Evolutionary conservation across 768 basidiomycete genomes (phyloP).

Genomic region (Saitozyma podzolica): DNA sequence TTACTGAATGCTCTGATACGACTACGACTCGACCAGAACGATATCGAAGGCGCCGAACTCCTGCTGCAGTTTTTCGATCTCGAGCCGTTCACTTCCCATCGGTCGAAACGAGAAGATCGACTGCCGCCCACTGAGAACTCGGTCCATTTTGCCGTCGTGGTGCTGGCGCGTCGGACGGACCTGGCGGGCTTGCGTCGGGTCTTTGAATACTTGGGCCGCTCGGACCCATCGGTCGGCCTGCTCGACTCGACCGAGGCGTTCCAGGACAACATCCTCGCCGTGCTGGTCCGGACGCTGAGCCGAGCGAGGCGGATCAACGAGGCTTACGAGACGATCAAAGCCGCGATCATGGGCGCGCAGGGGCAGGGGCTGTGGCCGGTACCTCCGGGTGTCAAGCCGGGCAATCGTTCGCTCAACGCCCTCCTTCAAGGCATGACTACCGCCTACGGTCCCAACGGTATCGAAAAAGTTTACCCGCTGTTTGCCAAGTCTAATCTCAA

Average conservation of each 20-base stretch:
- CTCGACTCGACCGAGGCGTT: too few relatives aligned
- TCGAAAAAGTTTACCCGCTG: neutral
- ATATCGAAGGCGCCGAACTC: conserved; percentile 4
- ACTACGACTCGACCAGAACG: conserved; percentile 8
- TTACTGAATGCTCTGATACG: conserved; percentile 15
- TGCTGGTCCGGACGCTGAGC: conserved; percentile 2
- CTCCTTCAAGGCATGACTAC: conserved; percentile 1
- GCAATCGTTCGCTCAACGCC: conserved; percentile 11
- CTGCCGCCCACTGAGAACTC: conserved; percentile 1
- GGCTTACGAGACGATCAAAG: conserved; percentile 2
- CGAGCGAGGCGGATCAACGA: conserved; percentile 1
- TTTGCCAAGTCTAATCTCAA: neutral
- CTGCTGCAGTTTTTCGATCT: conserved; percentile 8
- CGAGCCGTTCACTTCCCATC: neutral
- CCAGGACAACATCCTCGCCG: neutral
- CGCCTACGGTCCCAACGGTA: neutral
- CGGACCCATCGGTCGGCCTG: neutral
- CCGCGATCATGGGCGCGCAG: neutral
- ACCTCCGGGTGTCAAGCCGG: neutral
- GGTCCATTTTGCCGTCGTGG: conserved; percentile 4
- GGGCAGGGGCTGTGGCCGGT: neutral
- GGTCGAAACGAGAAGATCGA: neutral
- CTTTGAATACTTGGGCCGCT: neutral
- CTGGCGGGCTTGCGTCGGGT: neutral
- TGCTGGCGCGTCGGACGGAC: neutral